These are phyloP conservation scores for Melanogaster broomeanus DNA, from an alignment of 768 basidiomycete genomes.

Conservation along the genomic window DNA sequence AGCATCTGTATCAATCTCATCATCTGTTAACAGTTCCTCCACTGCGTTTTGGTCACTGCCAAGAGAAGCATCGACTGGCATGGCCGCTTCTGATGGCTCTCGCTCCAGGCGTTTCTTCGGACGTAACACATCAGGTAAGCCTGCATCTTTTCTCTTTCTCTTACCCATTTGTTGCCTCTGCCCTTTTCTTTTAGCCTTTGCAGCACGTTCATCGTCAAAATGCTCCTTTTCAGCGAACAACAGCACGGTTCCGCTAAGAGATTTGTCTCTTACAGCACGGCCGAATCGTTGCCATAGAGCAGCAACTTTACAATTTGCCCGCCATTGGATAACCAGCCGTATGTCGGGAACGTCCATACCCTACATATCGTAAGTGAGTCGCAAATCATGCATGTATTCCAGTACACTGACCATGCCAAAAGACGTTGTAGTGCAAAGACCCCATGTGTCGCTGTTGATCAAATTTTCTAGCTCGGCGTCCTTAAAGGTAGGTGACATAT, in stretches of 20 bases:
- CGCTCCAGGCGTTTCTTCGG: not conserved
- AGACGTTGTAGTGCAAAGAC: constrained; percentile 30
- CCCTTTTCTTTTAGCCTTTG: not conserved
- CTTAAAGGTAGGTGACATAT: constrained; percentile 19
- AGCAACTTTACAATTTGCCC: constrained; percentile 19
- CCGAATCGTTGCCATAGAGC: constrained; percentile 39
- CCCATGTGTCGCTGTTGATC: constrained; percentile 21
- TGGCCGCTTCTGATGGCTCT: not conserved
- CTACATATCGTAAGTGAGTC: constrained; percentile 18
- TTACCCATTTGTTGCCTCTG: not conserved
- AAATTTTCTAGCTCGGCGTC: constrained; percentile 13
- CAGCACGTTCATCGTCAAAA: constrained; percentile 20
- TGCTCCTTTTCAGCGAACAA: constrained; percentile 31
- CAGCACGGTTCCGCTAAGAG: constrained; percentile 18
- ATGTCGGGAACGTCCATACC: constrained; percentile 39
- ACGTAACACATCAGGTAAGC: not conserved
- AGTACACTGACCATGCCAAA: constrained; percentile 36
- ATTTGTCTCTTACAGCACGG: constrained; percentile 19
- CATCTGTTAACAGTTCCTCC: too few species aligned
- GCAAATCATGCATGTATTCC: too few species aligned
- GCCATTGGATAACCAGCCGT: constrained; percentile 36
- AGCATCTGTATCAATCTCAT: too few species aligned
- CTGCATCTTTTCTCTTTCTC: constrained; percentile 3
- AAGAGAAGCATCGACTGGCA: not conserved
- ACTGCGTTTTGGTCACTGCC: not conserved